These are phyloP conservation scores for Lantana camara DNA, from an alignment of 257 asterid genomes.

Conservation along the genomic window DNA sequence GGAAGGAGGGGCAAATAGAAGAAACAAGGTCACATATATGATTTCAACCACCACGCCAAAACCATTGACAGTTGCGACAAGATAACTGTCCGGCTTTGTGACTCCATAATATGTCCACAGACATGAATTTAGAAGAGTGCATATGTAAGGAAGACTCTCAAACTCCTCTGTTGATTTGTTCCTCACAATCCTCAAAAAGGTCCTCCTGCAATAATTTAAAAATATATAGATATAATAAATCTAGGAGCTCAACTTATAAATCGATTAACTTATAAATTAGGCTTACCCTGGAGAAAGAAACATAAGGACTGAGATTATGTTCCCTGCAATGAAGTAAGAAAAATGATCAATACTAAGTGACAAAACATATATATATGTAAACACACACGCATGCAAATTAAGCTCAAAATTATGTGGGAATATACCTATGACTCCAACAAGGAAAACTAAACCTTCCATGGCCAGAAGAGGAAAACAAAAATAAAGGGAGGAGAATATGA, in stretches of 20 bases:
- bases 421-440: constrained; percentile 58
- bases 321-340: constrained; percentile 44
- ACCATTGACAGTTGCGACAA: constrained; percentile 71
- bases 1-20: constrained; percentile 43
- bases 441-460: constrained; percentile 48
- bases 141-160: constrained; percentile 64
- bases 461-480: neutral
- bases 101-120: constrained; percentile 74
- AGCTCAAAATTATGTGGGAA: neutral
- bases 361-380: too few relatives aligned
- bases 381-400: neutral
- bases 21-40: constrained; percentile 49
- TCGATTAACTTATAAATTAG: neutral
- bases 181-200: constrained; percentile 66
- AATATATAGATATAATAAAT: neutral
- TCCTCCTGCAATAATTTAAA: constrained; percentile 42
- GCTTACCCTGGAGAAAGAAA: constrained; percentile 77
- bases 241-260: neutral
- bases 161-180: constrained; percentile 62
- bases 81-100: constrained; percentile 61
- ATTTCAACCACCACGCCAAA: constrained; percentile 57
- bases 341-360: neutral
- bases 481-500: neutral
- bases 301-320: constrained; percentile 66
- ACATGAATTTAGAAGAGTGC: constrained; percentile 54